phyloP scores from a whole-genome alignment of 2,329 filamentous ascomycete genomes.

The Stemphylium lycopersici region DNA sequence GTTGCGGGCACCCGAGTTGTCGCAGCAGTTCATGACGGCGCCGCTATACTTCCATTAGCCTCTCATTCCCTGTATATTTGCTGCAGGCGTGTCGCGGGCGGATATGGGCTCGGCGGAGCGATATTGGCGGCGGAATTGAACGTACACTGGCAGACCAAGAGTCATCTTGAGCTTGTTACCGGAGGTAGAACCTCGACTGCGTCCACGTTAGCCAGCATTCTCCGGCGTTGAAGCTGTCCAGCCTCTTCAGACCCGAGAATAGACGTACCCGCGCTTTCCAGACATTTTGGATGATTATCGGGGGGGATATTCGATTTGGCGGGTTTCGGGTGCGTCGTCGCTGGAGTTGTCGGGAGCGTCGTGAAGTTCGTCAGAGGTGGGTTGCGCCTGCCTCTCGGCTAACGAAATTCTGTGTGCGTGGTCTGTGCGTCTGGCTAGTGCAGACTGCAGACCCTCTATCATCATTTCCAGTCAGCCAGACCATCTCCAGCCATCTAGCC shows the following conservation, averaged over 20 bases:
- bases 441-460: neutral
- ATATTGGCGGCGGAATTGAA: conserved; percentile 45
- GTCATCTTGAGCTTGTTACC: conserved; percentile 99
- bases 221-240: neutral
- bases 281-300: conserved; percentile 23
- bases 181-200: conserved; percentile 80
- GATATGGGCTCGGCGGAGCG: conserved; percentile 4
- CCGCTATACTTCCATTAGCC: conserved; percentile 66
- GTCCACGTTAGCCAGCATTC: conserved; percentile 31
- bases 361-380: conserved; percentile 13
- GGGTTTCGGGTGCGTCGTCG: conserved; percentile 23
- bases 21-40: conserved; percentile 99
- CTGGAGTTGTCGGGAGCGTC: conserved; percentile 16
- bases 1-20: conserved; percentile 99
- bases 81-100: conserved; percentile 10
- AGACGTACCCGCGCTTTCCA: conserved; percentile 25
- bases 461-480: neutral
- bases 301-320: conserved; percentile 17
- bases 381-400: conserved; percentile 8
- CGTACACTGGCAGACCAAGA: conserved; percentile 99
- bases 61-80: conserved; percentile 21
- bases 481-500: no score
- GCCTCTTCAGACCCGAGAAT: neutral
- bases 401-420: conserved; percentile 14
- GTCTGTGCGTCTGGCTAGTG: conserved; percentile 1